A percentile compares a stretch with the other conserved stretches of the same genome.
phyloP scores from a whole-genome alignment of 1,139 yeast genomes.

The Nakaseomyces bracarensis region DNA sequence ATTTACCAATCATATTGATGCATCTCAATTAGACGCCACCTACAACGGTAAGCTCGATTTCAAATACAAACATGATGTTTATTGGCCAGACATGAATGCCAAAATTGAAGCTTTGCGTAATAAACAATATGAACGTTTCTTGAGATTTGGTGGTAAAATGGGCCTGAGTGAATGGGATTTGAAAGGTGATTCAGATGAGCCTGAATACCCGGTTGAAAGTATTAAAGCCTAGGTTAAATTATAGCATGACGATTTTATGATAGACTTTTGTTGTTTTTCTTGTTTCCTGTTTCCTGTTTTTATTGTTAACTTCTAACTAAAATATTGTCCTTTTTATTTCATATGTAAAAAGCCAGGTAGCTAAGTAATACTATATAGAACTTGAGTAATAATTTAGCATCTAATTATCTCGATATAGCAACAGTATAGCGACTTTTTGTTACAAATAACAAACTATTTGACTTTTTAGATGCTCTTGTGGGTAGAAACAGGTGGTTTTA shows the following conservation, averaged over 20 bases:
- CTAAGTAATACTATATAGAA: no score
- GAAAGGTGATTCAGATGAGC: slow-evolving; percentile 44
- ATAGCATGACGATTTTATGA: no score
- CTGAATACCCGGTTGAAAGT: slow-evolving; percentile 35
- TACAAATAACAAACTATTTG: no score
- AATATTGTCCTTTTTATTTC: no score
- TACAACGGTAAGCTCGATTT: slow-evolving; percentile 77
- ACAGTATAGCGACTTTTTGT: no score
- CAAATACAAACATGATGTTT: slow-evolving; percentile 63
- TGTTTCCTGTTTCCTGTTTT: no score
- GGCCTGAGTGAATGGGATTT: slow-evolving; percentile 77
- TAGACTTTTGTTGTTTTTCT: neutral
- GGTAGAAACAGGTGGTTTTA: no score
- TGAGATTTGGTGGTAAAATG: slow-evolving; percentile 52
- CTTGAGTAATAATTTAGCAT: no score
- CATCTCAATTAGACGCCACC: slow-evolving; percentile 65
- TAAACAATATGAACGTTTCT: slow-evolving; percentile 49
- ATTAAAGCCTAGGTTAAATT: neutral
- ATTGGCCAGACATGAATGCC: slow-evolving; percentile 65
- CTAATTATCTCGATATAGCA: no score
- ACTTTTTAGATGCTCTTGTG: no score
- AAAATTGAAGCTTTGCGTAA: slow-evolving; percentile 47
- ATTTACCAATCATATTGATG: slow-evolving; percentile 69
- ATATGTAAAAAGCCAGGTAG: no score
- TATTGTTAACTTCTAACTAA: no score